Conservation (phyloP, 129 eudicot species). For the Tanacetum coccineum region DNA sequence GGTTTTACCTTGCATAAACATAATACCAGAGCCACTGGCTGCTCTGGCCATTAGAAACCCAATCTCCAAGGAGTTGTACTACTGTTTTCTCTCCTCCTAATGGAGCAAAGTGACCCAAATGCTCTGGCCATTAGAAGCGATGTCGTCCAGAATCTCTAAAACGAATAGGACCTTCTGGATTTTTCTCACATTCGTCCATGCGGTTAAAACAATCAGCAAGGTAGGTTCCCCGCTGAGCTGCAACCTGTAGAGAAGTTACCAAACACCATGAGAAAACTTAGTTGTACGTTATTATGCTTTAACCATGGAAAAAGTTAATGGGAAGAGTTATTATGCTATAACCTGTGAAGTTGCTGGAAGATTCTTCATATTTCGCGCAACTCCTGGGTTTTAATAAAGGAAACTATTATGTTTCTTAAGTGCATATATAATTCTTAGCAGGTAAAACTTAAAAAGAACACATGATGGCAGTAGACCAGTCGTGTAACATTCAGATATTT, state of each 20-base stretch:
- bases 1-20: constrained; percentile 14
- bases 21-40: constrained; percentile 49
- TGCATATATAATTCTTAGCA: too few species aligned
- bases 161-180: constrained; percentile 90
- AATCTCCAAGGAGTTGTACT: constrained; percentile 75
- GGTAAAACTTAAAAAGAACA: too few species aligned
- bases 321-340: constrained; percentile 3
- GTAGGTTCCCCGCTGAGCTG: constrained; percentile 88
- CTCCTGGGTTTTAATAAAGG: too few species aligned
- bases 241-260: constrained; percentile 57
- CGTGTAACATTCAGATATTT: too few species aligned
- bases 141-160: constrained; percentile 80
- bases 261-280: constrained; percentile 11
- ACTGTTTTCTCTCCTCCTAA: constrained; percentile 78
- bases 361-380: too few species aligned
- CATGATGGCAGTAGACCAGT: too few species aligned
- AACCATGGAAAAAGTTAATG: constrained; percentile 28
- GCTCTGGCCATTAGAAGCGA: constrained; percentile 79
- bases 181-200: constrained; percentile 70
- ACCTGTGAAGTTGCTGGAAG: constrained; percentile 98
- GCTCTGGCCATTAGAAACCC: constrained; percentile 73
- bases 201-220: constrained; percentile 90
- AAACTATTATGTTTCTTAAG: too few species aligned
- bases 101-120: constrained; percentile 76
- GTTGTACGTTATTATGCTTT: background rate